phyloP scores from a whole-genome alignment of 2,329 filamentous ascomycete genomes.

The Metarhizium anisopliae region DNA sequence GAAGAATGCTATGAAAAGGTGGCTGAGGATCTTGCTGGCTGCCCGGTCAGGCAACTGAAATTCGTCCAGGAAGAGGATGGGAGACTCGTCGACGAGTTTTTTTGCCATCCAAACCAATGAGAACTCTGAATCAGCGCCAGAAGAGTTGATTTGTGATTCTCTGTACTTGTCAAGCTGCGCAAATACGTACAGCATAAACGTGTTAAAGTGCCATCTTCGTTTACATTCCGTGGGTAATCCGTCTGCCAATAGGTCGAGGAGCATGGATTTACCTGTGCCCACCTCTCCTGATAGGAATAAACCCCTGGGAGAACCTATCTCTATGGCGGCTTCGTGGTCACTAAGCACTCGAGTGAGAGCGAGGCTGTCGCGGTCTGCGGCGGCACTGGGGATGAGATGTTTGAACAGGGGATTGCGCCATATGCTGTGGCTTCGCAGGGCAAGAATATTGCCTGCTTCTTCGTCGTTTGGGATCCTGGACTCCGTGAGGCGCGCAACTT shows the following conservation, averaged over 20 bases:
- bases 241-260: slow-evolving; percentile 74
- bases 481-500: slow-evolving; percentile 42
- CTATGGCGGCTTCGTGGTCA: slow-evolving; percentile 60
- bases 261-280: slow-evolving; percentile 76
- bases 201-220: slow-evolving; percentile 73
- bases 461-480: slow-evolving; percentile 18
- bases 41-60: slow-evolving; percentile 76
- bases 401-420: slow-evolving; percentile 50
- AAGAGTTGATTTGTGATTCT: slow-evolving; percentile 19
- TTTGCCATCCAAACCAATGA: slow-evolving; percentile 66
- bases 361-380: slow-evolving; percentile 47
- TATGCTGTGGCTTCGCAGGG: slow-evolving; percentile 44
- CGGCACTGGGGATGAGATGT: slow-evolving; percentile 44
- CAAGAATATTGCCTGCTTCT: slow-evolving; percentile 30
- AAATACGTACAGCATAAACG: slow-evolving; percentile 73
- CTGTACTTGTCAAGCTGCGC: slow-evolving; percentile 62
- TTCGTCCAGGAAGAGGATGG: slow-evolving; percentile 73
- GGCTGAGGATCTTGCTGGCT: slow-evolving; percentile 69
- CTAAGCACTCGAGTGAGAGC: slow-evolving; percentile 62
- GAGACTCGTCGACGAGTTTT: slow-evolving; percentile 65
- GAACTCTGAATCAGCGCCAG: slow-evolving; percentile 37
- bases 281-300: slow-evolving; percentile 75
- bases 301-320: slow-evolving; percentile 63
- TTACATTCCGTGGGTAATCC: slow-evolving; percentile 67
- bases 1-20: slow-evolving; percentile 72